phyloP scores from a whole-genome alignment of 352 stramenopile species.

The Phytophthora tentaculata region DNA sequence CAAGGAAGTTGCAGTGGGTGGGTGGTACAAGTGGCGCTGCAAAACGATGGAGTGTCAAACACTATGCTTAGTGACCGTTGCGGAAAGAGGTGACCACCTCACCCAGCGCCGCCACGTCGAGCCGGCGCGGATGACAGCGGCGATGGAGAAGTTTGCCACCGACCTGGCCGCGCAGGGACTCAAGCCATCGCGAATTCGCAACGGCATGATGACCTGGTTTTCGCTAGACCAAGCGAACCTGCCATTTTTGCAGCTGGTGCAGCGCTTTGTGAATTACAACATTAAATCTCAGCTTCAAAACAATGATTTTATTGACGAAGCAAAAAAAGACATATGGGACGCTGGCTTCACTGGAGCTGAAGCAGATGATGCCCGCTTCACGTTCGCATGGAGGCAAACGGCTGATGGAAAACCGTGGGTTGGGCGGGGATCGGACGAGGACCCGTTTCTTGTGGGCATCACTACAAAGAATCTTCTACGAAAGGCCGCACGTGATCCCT shows the following conservation, averaged over 20 bases:
- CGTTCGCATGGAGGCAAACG: background rate
- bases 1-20: background rate
- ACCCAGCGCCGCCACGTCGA: background rate
- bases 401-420: background rate
- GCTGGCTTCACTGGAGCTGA: background rate
- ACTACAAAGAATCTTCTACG: background rate
- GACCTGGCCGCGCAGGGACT: background rate
- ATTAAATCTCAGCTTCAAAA: background rate
- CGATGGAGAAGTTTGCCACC: background rate
- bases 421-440: background rate
- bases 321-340: background rate
- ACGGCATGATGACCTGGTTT: background rate
- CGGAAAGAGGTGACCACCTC: background rate
- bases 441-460: background rate
- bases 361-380: background rate
- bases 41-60: background rate
- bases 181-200: background rate
- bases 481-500: background rate
- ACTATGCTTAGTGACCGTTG: background rate
- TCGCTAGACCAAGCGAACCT: background rate
- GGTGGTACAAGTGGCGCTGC: background rate
- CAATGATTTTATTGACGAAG: background rate
- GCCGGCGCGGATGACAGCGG: too few species aligned
- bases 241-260: background rate
- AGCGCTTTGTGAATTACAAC: background rate